Percentiles rank a stretch among this genome's conserved stretches.
These are phyloP conservation scores for Suhomyces terraborum DNA, from an alignment of 1,139 yeast species.

Conservation along the genomic window DNA sequence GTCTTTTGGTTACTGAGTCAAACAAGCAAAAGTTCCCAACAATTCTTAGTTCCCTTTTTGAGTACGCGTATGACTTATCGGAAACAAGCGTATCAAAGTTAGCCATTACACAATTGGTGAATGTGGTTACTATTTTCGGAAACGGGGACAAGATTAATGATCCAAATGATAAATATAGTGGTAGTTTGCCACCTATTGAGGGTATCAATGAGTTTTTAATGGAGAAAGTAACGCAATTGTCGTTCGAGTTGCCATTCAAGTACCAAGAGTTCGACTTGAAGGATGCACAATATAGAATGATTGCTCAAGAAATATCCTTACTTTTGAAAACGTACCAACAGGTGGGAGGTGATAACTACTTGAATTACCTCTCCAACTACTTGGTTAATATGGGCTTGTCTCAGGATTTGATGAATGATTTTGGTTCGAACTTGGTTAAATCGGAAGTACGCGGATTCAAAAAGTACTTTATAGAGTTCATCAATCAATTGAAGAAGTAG, in stretches of 20 bases:
- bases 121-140: conserved; percentile 65
- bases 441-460: conserved; percentile 61
- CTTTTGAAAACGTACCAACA: conserved; percentile 65
- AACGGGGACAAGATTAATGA: conserved; percentile 64
- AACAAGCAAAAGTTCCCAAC: conserved; percentile 65
- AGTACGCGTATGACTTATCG: conserved; percentile 59
- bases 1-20: conserved; percentile 68
- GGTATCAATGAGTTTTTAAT: conserved; percentile 73
- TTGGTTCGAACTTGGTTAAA: conserved; percentile 57
- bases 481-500: conserved; percentile 42
- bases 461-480: conserved; percentile 62
- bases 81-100: conserved; percentile 62
- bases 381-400: conserved; percentile 65
- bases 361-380: conserved; percentile 54
- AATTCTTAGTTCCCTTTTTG: conserved; percentile 65
- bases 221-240: conserved; percentile 65
- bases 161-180: conserved; percentile 52
- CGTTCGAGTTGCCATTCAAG: conserved; percentile 80
- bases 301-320: conserved; percentile 74
- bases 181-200: conserved; percentile 57
- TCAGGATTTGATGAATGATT: conserved; percentile 53
- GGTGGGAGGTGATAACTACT: conserved; percentile 41
- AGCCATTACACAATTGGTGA: conserved; percentile 68
- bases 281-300: conserved; percentile 77
- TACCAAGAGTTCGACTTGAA: conserved; percentile 62